Conservation (phyloP, 2,329 filamentous ascomycete genomes). For the Chrysosporium keratinophilum region DNA sequence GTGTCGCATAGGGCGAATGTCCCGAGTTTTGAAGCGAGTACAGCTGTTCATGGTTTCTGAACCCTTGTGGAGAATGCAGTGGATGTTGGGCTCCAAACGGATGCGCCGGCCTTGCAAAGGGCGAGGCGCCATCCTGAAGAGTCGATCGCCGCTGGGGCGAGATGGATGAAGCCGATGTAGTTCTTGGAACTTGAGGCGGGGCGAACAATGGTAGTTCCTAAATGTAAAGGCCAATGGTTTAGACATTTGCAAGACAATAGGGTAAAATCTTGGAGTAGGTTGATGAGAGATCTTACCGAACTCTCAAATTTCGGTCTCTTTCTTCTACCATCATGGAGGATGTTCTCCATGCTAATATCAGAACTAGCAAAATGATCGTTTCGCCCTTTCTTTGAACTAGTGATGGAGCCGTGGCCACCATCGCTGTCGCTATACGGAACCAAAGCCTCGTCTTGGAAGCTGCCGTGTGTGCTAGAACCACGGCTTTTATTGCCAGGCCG, state of each 20-base stretch:
- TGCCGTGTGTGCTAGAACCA: conserved; percentile 49
- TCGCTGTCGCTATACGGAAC: conserved; percentile 83
- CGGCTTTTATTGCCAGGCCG: conserved; percentile 59
- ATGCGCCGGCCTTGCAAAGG: conserved; percentile 67
- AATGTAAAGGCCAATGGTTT: conserved; percentile 17
- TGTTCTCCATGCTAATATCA: conserved; percentile 96
- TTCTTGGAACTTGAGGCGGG: conserved; percentile 83
- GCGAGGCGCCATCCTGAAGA: conserved; percentile 59
- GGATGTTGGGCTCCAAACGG: conserved; percentile 68
- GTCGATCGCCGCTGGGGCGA: conserved; percentile 79
- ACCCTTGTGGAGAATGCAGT: conserved; percentile 75
- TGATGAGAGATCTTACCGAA: conserved; percentile 59
- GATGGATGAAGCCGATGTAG: conserved; percentile 93
- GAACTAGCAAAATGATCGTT: conserved; percentile 82
- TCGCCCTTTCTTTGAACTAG: conserved; percentile 61
- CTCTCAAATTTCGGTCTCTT: conserved; percentile 94
- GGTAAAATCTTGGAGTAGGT: background rate
- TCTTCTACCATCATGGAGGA: conserved; percentile 89
- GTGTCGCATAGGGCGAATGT: conserved; percentile 50
- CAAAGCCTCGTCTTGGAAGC: conserved; percentile 57
- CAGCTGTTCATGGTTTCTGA: conserved; percentile 43
- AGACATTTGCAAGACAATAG: conserved; percentile 18
- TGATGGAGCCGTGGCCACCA: conserved; percentile 62
- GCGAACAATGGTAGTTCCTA: conserved; percentile 94
- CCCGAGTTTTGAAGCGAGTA: conserved; percentile 28